Percentiles rank a stretch among this genome's conserved stretches.
phyloP scores from a whole-genome alignment of 139 green algal species.

The Coccomyxa sp. region DNA sequence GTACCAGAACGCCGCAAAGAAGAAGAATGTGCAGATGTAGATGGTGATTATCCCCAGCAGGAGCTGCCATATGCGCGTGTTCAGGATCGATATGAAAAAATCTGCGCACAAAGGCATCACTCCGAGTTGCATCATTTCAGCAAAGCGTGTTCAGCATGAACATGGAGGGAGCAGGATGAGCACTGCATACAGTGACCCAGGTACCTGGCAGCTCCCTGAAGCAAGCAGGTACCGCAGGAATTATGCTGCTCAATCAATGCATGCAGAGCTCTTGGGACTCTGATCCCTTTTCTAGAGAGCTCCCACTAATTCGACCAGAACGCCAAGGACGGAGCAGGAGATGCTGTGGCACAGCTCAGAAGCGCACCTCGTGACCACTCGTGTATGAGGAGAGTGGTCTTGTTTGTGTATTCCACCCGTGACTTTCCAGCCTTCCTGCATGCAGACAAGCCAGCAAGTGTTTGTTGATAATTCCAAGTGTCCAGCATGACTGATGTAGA shows the following conservation, averaged over 20 bases:
- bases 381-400: slow-evolving; percentile 9
- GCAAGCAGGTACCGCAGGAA: background rate
- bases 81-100: slow-evolving; percentile 26
- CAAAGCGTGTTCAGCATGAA: background rate
- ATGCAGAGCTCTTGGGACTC: background rate
- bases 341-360: background rate
- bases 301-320: too few species aligned
- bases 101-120: slow-evolving; percentile 3
- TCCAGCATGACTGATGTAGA: background rate
- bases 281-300: too few species aligned
- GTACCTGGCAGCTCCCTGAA: background rate
- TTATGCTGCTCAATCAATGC: background rate
- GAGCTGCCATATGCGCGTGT: slow-evolving; percentile 10
- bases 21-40: slow-evolving; percentile 21
- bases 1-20: slow-evolving; percentile 19
- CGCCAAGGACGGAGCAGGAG: too few species aligned
- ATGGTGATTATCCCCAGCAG: slow-evolving; percentile 2
- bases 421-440: slow-evolving; percentile 20
- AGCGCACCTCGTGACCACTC: slow-evolving; percentile 13
- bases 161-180: background rate
- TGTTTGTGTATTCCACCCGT: slow-evolving; percentile 3
- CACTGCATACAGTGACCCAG: background rate
- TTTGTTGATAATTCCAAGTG: background rate
- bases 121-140: background rate
- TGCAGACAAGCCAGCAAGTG: background rate